Conservation (phyloP, 805 yeast species). For the Suhomyces pyralidae region DNA sequence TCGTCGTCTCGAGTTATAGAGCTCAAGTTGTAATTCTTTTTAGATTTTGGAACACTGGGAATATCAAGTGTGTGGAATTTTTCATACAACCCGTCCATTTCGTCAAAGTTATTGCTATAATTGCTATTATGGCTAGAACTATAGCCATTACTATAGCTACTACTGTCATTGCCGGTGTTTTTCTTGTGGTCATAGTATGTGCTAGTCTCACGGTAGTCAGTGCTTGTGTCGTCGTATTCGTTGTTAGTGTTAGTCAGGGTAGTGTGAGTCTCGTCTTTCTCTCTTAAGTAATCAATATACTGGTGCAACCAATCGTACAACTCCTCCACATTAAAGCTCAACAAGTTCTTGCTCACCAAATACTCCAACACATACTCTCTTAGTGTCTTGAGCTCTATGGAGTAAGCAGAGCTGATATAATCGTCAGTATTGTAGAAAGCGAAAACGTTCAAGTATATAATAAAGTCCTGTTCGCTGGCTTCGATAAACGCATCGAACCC, state of each 20-base stretch:
- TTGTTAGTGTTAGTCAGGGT: no score
- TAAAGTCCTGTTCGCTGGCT: slow-evolving; percentile 35
- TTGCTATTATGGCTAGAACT: no score
- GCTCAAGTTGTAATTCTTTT: slow-evolving; percentile 1
- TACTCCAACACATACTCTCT: slow-evolving; percentile 26
- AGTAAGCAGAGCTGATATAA: slow-evolving; percentile 17
- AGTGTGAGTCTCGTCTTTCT: slow-evolving; percentile 2
- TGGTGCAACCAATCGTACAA: slow-evolving; percentile 38
- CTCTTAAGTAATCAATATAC: slow-evolving; percentile 35
- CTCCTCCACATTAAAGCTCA: slow-evolving; percentile 34
- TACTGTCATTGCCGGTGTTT: no score
- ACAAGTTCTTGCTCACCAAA: slow-evolving; percentile 25
- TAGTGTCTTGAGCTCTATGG: slow-evolving; percentile 18
- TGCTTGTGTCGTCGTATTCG: no score
- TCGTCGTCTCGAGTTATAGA: slow-evolving; percentile 1
- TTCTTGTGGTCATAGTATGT: no score
- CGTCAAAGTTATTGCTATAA: no score
- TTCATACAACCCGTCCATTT: no score
- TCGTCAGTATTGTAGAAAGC: slow-evolving; percentile 37
- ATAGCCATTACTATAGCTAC: no score
- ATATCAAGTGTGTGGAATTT: neutral
- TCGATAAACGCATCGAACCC: slow-evolving; percentile 42
- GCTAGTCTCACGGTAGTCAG: no score
- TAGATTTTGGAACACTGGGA: slow-evolving; percentile 1
- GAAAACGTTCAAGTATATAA: slow-evolving; percentile 40